These are phyloP conservation scores for Dactylellina cionopaga DNA, from an alignment of 2,329 filamentous ascomycete genomes.

Conservation along the genomic window DNA sequence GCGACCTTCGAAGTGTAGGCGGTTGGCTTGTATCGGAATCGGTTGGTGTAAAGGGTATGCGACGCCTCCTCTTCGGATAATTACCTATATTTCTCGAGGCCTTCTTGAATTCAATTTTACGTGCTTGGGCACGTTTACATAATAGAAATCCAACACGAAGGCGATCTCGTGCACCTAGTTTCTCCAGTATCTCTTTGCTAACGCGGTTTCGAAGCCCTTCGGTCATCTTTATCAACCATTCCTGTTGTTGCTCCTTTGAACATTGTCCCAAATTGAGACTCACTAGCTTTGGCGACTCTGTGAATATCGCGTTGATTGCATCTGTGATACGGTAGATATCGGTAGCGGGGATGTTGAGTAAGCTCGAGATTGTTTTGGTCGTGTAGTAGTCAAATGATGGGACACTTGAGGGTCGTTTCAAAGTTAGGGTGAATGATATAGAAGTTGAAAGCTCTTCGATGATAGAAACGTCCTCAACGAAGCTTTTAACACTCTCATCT, in stretches of 20 bases:
- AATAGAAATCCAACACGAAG: not conserved
- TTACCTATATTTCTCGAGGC: not conserved
- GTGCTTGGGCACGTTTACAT: not conserved
- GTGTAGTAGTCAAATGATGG: not conserved
- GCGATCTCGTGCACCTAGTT: not conserved
- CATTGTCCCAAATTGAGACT: not conserved
- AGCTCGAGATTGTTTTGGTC: not conserved
- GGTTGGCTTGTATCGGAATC: too few relatives aligned
- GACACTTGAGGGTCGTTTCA: not conserved
- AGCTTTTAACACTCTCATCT: too few relatives aligned
- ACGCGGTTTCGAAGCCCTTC: not conserved
- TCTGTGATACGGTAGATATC: not conserved
- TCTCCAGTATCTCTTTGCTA: not conserved
- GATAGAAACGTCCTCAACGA: too few relatives aligned
- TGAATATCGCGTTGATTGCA: not conserved
- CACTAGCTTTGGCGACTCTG: not conserved
- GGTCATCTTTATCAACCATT: not conserved
- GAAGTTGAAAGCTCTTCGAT: too few relatives aligned
- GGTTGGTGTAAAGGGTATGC: not conserved
- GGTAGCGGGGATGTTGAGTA: not conserved
- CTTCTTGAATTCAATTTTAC: not conserved
- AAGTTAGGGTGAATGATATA: not conserved
- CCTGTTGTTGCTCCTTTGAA: not conserved
- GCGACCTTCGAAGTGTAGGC: too few relatives aligned
- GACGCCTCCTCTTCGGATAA: not conserved